Conservation (phyloP, 257 asterid species). For the Solanum appendiculatum region DNA sequence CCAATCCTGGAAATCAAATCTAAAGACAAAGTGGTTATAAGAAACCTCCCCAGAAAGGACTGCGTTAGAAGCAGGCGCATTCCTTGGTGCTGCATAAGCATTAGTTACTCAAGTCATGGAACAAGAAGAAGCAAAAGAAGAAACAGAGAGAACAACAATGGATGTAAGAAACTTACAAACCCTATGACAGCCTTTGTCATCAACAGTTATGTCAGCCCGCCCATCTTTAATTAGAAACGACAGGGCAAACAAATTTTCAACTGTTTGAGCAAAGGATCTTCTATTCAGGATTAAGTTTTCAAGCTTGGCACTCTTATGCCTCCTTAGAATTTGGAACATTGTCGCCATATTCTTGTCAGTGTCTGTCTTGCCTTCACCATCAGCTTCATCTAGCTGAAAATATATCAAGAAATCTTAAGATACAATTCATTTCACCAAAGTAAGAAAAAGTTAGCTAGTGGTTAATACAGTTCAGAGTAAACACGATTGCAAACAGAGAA, state of each 20-base stretch:
- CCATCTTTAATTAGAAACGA: slow-evolving; percentile 91
- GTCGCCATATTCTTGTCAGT: slow-evolving; percentile 90
- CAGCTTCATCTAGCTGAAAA: neutral
- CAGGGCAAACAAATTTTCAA: slow-evolving; percentile 86
- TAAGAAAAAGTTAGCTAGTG: neutral
- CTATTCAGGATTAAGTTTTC: slow-evolving; percentile 64
- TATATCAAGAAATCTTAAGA: neutral
- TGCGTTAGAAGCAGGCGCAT: slow-evolving; percentile 73
- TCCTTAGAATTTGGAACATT: slow-evolving; percentile 66
- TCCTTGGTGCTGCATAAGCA: slow-evolving; percentile 60
- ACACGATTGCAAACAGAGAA: neutral
- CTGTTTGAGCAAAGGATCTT: slow-evolving; percentile 80
- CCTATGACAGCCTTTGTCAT: slow-evolving; percentile 48
- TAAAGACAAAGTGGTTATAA: slow-evolving; percentile 65
- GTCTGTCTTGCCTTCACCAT: slow-evolving; percentile 50
- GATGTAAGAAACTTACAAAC: slow-evolving; percentile 45
- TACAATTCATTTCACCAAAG: neutral
- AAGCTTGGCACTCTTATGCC: slow-evolving; percentile 48
- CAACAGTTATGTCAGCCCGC: slow-evolving; percentile 61
- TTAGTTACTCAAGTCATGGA: neutral
- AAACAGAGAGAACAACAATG: neutral
- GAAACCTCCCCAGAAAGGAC: slow-evolving; percentile 62
- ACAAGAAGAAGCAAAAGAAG: neutral
- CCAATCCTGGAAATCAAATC: slow-evolving; percentile 82
- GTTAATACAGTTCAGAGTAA: neutral